A percentile compares a stretch with the other conserved stretches of the same genome.
Conservation (phyloP, 345 rosid species). For the Dipteronia sinensis region DNA sequence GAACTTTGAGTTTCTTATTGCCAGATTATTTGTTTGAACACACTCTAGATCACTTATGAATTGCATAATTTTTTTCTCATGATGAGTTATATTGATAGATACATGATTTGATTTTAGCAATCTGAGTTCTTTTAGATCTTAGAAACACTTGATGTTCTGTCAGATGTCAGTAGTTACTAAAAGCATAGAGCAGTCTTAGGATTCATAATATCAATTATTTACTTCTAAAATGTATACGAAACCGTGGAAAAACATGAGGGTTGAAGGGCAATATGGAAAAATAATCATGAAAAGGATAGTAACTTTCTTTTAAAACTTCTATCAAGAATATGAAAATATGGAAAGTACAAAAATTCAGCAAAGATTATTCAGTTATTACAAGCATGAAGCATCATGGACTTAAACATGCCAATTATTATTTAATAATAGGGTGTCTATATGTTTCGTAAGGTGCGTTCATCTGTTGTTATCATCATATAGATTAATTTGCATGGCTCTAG, state of each 20-base stretch:
- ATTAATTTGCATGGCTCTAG: background rate
- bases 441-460: background rate
- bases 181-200: background rate
- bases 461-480: background rate
- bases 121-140: background rate
- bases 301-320: too few species aligned
- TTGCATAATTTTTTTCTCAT: background rate
- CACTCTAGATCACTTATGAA: background rate
- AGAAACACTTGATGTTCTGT: background rate
- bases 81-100: background rate
- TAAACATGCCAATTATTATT: background rate
- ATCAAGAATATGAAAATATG: background rate
- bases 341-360: background rate
- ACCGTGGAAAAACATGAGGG: too few species aligned
- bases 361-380: background rate
- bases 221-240: background rate
- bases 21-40: background rate
- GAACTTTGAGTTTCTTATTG: background rate
- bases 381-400: background rate
- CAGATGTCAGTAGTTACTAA: background rate
- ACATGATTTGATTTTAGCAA: background rate
- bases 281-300: background rate
- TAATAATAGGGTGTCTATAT: background rate
- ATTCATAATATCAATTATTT: background rate
- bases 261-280: too few species aligned